These are phyloP conservation scores for Miamiensis avidus DNA, from an alignment of 169 alveolate genomes.

Conservation along the genomic window DNA sequence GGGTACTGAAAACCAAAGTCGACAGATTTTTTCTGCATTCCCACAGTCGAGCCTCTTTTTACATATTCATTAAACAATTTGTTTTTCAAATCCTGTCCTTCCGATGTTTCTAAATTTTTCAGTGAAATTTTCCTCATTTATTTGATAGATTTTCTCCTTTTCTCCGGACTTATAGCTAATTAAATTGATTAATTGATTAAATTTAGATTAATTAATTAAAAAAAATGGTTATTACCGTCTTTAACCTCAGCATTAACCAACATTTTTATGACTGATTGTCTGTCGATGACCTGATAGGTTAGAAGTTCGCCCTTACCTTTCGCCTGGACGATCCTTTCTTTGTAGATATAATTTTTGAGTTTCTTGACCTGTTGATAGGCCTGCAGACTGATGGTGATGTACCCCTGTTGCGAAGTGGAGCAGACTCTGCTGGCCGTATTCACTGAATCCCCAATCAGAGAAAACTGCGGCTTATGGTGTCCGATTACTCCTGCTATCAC, in stretches of 20 bases:
- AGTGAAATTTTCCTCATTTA: not conserved
- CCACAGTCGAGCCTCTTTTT: not conserved
- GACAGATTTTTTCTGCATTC: not conserved
- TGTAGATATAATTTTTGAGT: constrained; percentile 1
- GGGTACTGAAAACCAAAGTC: no score
- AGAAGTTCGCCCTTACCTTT: constrained; percentile 51
- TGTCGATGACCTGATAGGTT: not conserved
- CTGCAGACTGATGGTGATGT: constrained; percentile 35
- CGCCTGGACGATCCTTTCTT: constrained; percentile 22
- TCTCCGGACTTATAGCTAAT: not conserved
- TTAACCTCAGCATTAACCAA: not conserved
- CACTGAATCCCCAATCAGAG: constrained; percentile 86
- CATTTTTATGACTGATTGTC: not conserved
- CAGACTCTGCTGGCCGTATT: constrained; percentile 87
- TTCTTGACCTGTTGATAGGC: constrained; percentile 33
- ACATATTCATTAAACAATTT: not conserved
- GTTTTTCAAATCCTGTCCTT: not conserved
- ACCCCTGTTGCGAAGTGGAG: constrained; percentile 58
- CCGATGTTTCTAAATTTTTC: not conserved
- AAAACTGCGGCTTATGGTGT: constrained; percentile 85
- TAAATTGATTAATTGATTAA: no score
- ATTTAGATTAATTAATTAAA: no score
- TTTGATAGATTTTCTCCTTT: not conserved
- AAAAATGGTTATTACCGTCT: not conserved
- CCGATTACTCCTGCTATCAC: constrained; percentile 90